phyloP scores from a whole-genome alignment of 1,284 basidiomycete genomes.

The Ganoderma multipileum region DNA sequence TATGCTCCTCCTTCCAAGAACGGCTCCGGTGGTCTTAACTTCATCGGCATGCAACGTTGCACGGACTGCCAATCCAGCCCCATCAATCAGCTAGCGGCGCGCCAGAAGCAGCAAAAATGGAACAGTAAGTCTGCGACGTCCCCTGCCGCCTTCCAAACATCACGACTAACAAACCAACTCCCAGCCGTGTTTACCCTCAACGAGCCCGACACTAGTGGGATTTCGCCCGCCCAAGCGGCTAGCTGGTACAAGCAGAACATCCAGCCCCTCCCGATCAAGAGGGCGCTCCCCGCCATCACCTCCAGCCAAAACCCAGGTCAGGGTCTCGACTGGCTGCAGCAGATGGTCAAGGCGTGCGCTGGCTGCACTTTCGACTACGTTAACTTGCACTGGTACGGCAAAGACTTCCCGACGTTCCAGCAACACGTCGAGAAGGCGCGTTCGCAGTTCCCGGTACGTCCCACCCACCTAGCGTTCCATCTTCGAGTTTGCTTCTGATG shows the following conservation, averaged over 20 bases:
- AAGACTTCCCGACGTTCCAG: conserved; percentile 1
- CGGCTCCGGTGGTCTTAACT: not conserved
- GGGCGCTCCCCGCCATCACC: conserved; percentile 5
- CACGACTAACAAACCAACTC: not conserved
- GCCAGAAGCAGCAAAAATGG: conserved; percentile 9
- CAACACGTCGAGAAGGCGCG: conserved; percentile 1
- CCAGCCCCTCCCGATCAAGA: conserved; percentile 6
- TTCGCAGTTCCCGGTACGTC: conserved; percentile 3
- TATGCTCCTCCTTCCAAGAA: conserved; percentile 5
- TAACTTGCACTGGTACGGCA: conserved; percentile 7
- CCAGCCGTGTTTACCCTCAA: conserved; percentile 3
- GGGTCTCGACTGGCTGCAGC: conserved; percentile 8
- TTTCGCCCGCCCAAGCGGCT: conserved; percentile 1
- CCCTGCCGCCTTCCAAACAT: too few species aligned
- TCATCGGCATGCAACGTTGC: conserved; percentile 10
- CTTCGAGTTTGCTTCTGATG: too few species aligned
- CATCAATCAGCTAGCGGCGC: conserved; percentile 3
- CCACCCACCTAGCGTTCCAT: not conserved
- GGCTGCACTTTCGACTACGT: conserved; percentile 7
- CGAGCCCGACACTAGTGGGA: conserved; percentile 4
- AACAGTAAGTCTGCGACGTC: not conserved
- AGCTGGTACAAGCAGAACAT: conserved; percentile 8
- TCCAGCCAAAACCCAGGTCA: not conserved
- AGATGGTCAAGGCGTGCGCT: conserved; percentile 5
- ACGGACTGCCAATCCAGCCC: conserved; percentile 3